Evolutionary conservation across 148 eudicot genomes (phyloP), one percentile per base, ranked within the genome.

Genomic region (Rhododendron simsii): DNA sequence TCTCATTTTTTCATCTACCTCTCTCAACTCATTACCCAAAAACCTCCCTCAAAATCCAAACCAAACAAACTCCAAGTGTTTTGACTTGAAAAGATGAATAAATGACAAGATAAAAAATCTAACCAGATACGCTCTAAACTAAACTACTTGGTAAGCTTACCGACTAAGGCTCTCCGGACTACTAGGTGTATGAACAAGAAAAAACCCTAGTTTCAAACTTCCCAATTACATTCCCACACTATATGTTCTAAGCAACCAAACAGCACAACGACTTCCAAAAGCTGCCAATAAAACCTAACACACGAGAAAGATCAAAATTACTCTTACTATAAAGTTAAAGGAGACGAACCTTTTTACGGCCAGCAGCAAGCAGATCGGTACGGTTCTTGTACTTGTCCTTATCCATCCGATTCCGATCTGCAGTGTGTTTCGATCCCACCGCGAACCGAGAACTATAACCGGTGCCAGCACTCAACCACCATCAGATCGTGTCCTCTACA

Each of bases 341-440:
- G n/a, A 39, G 7, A 80, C 28, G 28, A 28, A 96, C 99, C 99
- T 86, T 95, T 85, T 97, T 93, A n/a, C 98, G 98, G 59, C 99
- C 99, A 47, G 98, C 98, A 59, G 94, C 94, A 33, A 97, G 99
- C 84, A 97, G 95, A 95, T 95, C 98, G 80, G 92, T 91, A 8
- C 98, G 95, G 91, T 92, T 97, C 48, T 95, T 91, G 82, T 93
- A 93, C 85, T 94, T 97, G 85, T 93, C 76, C 84, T 94, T 97
- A 83, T 94, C 76, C 76, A 97, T 92, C 73, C 84, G 85, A 90
- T 61, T 92, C 73, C 85, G 85, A 90, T 69, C 88, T 63, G 78
- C 39, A 51, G 79, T 47, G 45, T 75, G 23, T 23, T 53, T 47
- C 2, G 18, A 50, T 61, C 80, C 20, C 86, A 73, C 23, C 48